Percentiles rank a stretch among this genome's conserved stretches.
phyloP scores from a whole-genome alignment of 305 asterid genomes.

The Fraxinus albicans region DNA sequence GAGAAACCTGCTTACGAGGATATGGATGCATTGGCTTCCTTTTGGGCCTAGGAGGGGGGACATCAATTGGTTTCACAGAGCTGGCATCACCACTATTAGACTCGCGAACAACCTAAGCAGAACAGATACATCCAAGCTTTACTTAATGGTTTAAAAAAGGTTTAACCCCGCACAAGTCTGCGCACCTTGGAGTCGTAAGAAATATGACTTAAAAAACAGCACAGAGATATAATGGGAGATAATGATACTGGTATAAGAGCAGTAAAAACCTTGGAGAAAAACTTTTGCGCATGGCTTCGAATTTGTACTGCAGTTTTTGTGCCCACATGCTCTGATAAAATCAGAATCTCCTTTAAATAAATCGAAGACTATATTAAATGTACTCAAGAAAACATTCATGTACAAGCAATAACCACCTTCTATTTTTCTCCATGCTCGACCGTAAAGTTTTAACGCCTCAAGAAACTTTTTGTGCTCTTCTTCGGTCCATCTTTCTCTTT shows the following conservation, averaged over 20 bases:
- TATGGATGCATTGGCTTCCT: constrained; percentile 91
- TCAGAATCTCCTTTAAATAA: background rate
- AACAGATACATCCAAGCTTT: background rate
- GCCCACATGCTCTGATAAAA: constrained; percentile 31
- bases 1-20: constrained; percentile 45
- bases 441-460: constrained; percentile 59
- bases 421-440: constrained; percentile 62
- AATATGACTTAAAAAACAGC: constrained; percentile 27
- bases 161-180: background rate
- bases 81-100: constrained; percentile 30
- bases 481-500: constrained; percentile 65
- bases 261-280: constrained; percentile 80
- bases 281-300: constrained; percentile 94
- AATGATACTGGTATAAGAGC: background rate
- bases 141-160: background rate
- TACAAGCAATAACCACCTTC: constrained; percentile 40
- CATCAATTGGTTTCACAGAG: constrained; percentile 31
- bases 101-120: background rate
- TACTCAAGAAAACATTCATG: background rate
- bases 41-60: constrained; percentile 96
- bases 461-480: constrained; percentile 61
- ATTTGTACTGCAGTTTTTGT: constrained; percentile 94
- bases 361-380: background rate
- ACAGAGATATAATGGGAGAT: background rate
- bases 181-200: background rate